A percentile compares a stretch with the other conserved stretches of the same genome.
These are phyloP conservation scores for Xylaria scruposa DNA, from an alignment of 495 filamentous ascomycete species.

Conservation along the genomic window DNA sequence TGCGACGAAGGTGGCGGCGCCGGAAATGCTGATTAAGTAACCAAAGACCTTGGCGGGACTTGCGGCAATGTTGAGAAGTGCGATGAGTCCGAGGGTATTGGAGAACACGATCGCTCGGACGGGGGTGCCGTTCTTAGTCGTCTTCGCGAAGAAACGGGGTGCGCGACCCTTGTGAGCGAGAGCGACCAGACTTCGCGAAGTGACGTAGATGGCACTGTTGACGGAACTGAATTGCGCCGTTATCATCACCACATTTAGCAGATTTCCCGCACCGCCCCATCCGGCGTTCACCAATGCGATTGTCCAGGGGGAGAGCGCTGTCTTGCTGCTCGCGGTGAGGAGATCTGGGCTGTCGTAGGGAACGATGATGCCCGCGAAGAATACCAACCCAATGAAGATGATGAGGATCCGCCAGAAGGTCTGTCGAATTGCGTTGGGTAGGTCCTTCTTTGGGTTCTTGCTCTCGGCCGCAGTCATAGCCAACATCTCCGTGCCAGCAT, in stretches of 20 bases:
- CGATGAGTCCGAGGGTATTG: constrained; percentile 61
- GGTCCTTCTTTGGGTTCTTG: constrained; percentile 67
- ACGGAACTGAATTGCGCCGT: constrained; percentile 69
- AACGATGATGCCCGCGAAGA: constrained; percentile 69
- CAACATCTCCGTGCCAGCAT: constrained; percentile 76
- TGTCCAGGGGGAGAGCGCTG: constrained; percentile 65
- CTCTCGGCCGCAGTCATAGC: constrained; percentile 74
- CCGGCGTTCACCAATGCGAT: constrained; percentile 62
- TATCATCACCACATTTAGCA: constrained; percentile 75
- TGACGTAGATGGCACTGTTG: constrained; percentile 74
- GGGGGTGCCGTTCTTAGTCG: constrained; percentile 59
- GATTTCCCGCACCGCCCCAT: constrained; percentile 65
- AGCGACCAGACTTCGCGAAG: constrained; percentile 68
- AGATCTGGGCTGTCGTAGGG: constrained; percentile 57
- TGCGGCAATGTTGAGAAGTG: constrained; percentile 61
- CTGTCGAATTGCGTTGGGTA: constrained; percentile 68
- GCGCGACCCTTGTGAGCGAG: constrained; percentile 63
- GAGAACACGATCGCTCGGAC: constrained; percentile 59
- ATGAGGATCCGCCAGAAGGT: constrained; percentile 71
- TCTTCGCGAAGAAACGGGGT: constrained; percentile 58
- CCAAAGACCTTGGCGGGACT: constrained; percentile 61
- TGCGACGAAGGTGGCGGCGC: constrained; percentile 64
- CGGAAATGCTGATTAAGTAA: constrained; percentile 63
- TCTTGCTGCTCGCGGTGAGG: constrained; percentile 54
- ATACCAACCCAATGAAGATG: constrained; percentile 67